Percentiles rank a stretch among this genome's conserved stretches.
phyloP scores from a whole-genome alignment of 2,329 filamentous ascomycete species.

The Colletotrichum somersetense region DNA sequence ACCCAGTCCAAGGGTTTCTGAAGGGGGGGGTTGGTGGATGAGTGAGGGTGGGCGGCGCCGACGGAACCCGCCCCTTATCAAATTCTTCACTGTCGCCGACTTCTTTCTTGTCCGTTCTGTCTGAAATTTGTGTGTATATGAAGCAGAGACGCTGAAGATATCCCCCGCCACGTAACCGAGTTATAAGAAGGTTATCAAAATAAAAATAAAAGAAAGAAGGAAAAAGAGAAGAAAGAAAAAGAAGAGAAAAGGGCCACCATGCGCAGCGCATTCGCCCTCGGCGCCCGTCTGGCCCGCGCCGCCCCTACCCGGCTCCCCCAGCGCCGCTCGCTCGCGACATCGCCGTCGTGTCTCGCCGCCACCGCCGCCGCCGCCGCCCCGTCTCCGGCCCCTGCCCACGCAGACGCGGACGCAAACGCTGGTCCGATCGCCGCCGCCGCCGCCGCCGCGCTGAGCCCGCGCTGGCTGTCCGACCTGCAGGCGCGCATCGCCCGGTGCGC shows the following conservation, averaged over 20 bases:
- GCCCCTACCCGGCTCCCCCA: background rate
- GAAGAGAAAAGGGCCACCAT: background rate
- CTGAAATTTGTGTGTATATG: background rate
- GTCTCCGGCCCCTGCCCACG: background rate
- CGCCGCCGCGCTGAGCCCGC: conserved; percentile 40
- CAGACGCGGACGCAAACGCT: background rate
- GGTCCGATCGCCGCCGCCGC: background rate
- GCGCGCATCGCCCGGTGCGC: conserved; percentile 42
- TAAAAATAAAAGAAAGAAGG: too few relatives aligned
- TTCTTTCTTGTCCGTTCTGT: background rate
- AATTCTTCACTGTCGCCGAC: conserved; percentile 7
- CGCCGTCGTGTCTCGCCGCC: background rate
- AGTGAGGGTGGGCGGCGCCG: conserved; percentile 12
- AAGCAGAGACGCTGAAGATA: background rate
- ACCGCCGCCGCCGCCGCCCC: too few relatives aligned
- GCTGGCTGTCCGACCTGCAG: conserved; percentile 48
- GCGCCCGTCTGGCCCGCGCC: conserved; percentile 9
- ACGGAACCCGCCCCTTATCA: conserved; percentile 22
- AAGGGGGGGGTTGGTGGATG: background rate
- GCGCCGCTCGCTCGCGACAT: conserved; percentile 25
- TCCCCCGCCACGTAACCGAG: background rate
- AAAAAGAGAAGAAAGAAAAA: background rate
- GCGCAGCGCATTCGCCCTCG: conserved; percentile 15
- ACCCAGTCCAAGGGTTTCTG: background rate
- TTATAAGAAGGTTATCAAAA: too few relatives aligned